Evolutionary conservation across 2,329 filamentous ascomycete species (phyloP), one percentile per base, ranked within the genome.

Genomic region (Ascosphaera pollenicola): DNA sequence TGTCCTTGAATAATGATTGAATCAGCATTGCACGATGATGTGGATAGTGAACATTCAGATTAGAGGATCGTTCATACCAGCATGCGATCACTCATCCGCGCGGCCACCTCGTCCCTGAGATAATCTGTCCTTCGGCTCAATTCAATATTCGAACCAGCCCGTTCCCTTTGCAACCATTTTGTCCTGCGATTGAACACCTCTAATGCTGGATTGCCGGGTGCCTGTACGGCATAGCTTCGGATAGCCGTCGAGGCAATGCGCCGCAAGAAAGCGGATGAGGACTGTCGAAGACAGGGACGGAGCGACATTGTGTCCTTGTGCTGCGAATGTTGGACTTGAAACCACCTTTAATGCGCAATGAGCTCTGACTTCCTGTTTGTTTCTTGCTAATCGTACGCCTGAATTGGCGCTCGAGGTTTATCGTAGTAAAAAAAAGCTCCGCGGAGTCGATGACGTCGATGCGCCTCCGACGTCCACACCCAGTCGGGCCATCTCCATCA

Each of bases 151-250:
- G 65, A 54, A 1, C 81, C 85, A 1, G 84, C 79, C 44, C 87
- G 73, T 57, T 95, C 84, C 56, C 83, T 91, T 55, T 98, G 89
- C 37, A 89, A 62, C 66, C 80, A 85, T 66, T 98, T 98, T 17
- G 76, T 73, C 48, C 71, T 70, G 44, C 75, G 72, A 59, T 92
- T 91, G 70, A 98, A 98, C 56, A 98, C 80, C 48, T 94, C 78
- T 48, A 91, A 73, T 30, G 75, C 73, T 18, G 84, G 80, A 32
- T 73, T 72, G 43, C 82, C 80, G 2, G 81, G 67, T 16, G 80
- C 69, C 58, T 84, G 78, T 42, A 81, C 71, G 39, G 87, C 85
- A 59, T 89, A 93, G 41, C 59, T 62, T 42, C 78, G 51, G 24
- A 45, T 40, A 24, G 44, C 35, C 37, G 39, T 38, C 28, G 44